A percentile compares a stretch with the other conserved stretches of the same genome.
phyloP scores from a whole-genome alignment of 495 filamentous ascomycete species.

The Bombardia bombarda region DNA sequence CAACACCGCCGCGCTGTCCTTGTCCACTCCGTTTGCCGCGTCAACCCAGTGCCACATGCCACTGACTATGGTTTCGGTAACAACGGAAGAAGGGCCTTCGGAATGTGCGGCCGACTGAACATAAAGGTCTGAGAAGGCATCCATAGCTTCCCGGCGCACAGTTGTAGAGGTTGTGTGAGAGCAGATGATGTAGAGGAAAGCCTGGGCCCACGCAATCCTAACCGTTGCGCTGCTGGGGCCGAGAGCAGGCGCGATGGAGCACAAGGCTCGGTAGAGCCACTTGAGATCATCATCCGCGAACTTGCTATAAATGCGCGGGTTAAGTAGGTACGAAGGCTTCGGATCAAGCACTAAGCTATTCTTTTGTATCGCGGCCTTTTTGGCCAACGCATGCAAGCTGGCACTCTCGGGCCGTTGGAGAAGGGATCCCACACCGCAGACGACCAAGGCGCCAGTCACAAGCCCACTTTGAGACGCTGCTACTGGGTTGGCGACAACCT shows the following conservation, averaged over 20 bases:
- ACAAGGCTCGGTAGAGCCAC: constrained; percentile 68
- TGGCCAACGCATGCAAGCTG: constrained; percentile 36
- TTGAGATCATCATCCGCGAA: constrained; percentile 63
- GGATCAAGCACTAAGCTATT: constrained; percentile 56
- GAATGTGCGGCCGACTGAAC: constrained; percentile 39
- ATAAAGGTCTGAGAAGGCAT: constrained; percentile 53
- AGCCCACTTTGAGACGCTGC: constrained; percentile 70
- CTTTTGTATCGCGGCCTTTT: constrained; percentile 52
- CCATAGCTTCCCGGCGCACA: constrained; percentile 50
- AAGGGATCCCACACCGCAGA: constrained; percentile 53
- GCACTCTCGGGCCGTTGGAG: constrained; percentile 33
- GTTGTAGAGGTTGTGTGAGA: constrained; percentile 47
- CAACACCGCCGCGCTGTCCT: constrained; percentile 63
- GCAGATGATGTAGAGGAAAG: constrained; percentile 70
- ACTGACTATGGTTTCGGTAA: constrained; percentile 53
- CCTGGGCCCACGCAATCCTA: constrained; percentile 65
- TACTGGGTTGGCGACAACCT: constrained; percentile 67
- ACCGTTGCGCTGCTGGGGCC: constrained; percentile 18
- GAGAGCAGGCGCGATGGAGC: constrained; percentile 44
- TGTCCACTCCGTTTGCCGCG: constrained; percentile 55
- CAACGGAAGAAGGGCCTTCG: constrained; percentile 21
- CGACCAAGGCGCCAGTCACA: constrained; percentile 63
- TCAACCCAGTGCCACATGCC: constrained; percentile 81
- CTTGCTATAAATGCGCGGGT: constrained; percentile 74
- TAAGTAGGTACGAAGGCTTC: constrained; percentile 80